These are phyloP conservation scores for Aspergillus intermedius DNA, from an alignment of 2,329 filamentous ascomycete genomes.

Conservation along the genomic window DNA sequence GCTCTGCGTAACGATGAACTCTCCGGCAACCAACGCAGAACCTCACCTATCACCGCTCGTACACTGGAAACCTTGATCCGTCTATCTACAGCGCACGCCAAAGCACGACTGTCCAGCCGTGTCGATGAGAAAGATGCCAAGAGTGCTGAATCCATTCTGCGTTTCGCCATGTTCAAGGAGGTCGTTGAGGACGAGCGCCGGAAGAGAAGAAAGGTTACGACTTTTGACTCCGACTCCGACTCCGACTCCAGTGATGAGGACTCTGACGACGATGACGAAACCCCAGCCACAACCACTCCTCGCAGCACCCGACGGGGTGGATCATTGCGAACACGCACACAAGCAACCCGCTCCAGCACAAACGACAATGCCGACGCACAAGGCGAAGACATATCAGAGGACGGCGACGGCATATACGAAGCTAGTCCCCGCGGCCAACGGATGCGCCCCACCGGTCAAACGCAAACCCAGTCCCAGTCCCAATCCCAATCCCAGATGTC, in stretches of 20 bases:
- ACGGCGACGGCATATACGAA: conserved; percentile 49
- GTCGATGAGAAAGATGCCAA: conserved; percentile 86
- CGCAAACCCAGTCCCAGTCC: conserved; percentile 31
- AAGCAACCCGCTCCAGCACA: conserved; percentile 30
- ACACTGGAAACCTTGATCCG: conserved; percentile 97
- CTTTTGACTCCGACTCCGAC: conserved; percentile 58
- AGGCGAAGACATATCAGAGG: conserved; percentile 47
- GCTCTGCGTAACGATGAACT: conserved; percentile 92
- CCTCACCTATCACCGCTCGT: conserved; percentile 91
- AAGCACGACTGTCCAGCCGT: conserved; percentile 76
- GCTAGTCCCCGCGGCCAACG: conserved; percentile 42
- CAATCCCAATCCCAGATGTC: conserved; percentile 53
- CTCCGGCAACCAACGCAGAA: conserved; percentile 86
- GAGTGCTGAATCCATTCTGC: conserved; percentile 79
- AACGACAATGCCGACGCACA: conserved; percentile 45
- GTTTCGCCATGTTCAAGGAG: conserved; percentile 97
- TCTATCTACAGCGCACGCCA: conserved; percentile 91
- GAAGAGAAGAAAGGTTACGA: conserved; percentile 73
- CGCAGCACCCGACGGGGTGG: conserved; percentile 28
- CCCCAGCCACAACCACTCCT: conserved; percentile 18
- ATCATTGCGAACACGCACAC: conserved; percentile 27
- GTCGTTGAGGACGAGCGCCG: conserved; percentile 70
- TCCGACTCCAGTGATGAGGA: conserved; percentile 41
- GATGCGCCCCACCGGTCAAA: conserved; percentile 31
- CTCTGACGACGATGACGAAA: conserved; percentile 24